Base-by-base conservation (phyloP, 164 flowering plant species). In the Taxillus chinensis region DNA sequence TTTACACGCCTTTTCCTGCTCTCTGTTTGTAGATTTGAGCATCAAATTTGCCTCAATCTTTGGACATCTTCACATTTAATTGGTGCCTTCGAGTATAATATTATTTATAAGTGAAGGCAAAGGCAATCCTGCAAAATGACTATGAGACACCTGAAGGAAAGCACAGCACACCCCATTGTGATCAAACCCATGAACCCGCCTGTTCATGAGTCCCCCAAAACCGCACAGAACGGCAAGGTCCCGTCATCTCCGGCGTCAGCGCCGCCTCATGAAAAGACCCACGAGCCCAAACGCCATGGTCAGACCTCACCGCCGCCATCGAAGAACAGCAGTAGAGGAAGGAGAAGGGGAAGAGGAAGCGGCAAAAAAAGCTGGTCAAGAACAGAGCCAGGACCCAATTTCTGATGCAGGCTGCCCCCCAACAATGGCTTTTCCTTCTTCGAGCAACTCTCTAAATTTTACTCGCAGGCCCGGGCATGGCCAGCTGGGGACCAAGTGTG, bases 401-500 rank as follows among this genome's bases (percentile, higher is more conserved):
- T 27, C 27, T 27, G n/a, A n/a, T n/a, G 27, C 27, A 27, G 27
- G 27, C 27, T 27, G 27, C 27, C 27, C 27, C 27, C 2, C 27
- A 27, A 27, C 27, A 27, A 63, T 74, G 76, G 83, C 83, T 13
- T 79, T 80, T 75, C 89, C 88, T 68, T 68, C 78, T 70, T 86
- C 95, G 38, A 85, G 86, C 78, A 89, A 89, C 75, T 60, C 85
- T 70, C 41, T 83, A 65, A 82, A 70, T 62, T 83, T 86, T 63
- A 83, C 96, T 2, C 78, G 72, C 40, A 83, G 98, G 69, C 96
- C 96, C 40, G 95, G 96, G 13, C 82, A 57, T 75, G 98, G 98
- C 12, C 86, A 82, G 57, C 64, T 77, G 45, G 98, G 98, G 70
- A 79, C 84, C 42, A 87, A 78, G 75, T 92, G 98, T 69, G 75